Evolutionary conservation across 2,329 filamentous ascomycete genomes (phyloP), one percentile per base, ranked within the genome.

Genomic region (Cercospora brassicicola): DNA sequence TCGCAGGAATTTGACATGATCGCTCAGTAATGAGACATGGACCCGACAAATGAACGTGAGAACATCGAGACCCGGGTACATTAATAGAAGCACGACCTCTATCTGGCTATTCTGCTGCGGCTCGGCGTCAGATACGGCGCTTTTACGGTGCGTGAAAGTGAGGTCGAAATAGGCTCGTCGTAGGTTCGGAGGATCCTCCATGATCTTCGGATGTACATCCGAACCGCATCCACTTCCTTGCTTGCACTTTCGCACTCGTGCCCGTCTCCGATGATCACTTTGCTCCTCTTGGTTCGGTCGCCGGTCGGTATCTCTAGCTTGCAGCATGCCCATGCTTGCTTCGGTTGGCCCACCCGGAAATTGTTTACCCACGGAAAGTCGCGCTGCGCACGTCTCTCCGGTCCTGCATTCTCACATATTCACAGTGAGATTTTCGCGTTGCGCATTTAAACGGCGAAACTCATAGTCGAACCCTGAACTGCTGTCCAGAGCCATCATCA

Each of bases 81-180:
- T 10, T 11, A 4, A 6, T 55, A n/a, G 48, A 55, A 26, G 23
- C 11, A 15, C 23, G 20, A 15, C 11, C 48, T 55, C 6, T 28
- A 9, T 55, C 13, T n/a, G 6, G 11, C 23, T 3, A 28, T 15
- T 28, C 23, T 55, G 7, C 26, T 28, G 8, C 45, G 48, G 15
- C 5, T 11, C 20, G 23, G 26, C 23, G 23, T 26, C 13, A n/a
- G 20, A 15, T 55, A 23, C 11, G 11, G 23, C 48, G 48, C 48
- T 55, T n/a, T 26, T 28, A 8, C 48, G 55, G n/a, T 36, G 55
- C n/a, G 11, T 20, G 31, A 59, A 31, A 36, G 55, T 36, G 55
- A 59, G 28, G 30, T 59, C 28, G 55, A 59, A 36, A 36, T 59
- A 59, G 55, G 55, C 55, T 59, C 55, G 55, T 30, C 9, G 55